A percentile compares a stretch with the other conserved stretches of the same genome.
Conservation (phyloP, 1,139 yeast genomes). For the Protomyces inouyei region DNA sequence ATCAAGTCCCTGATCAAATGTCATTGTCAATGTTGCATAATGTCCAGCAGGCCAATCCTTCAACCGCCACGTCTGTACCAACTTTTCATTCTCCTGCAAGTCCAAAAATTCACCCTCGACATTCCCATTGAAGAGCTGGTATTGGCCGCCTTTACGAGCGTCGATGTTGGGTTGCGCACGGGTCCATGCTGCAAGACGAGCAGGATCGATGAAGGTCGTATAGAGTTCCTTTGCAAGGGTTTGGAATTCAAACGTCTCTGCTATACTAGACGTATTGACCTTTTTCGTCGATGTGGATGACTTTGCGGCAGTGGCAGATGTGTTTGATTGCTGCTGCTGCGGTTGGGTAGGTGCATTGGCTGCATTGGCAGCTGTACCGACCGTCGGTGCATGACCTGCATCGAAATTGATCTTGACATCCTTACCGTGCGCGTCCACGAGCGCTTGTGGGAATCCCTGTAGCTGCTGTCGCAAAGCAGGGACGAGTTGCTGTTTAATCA, state of each 20-base stretch:
- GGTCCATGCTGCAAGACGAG: slow-evolving; percentile 83
- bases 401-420: slow-evolving; percentile 79
- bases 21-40: slow-evolving; percentile 62
- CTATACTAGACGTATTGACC: slow-evolving; percentile 52
- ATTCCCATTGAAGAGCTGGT: slow-evolving; percentile 82
- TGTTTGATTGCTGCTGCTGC: slow-evolving; percentile 26
- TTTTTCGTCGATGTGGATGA: slow-evolving; percentile 16
- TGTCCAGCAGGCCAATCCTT: slow-evolving; percentile 84
- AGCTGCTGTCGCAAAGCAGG: slow-evolving; percentile 64
- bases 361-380: slow-evolving; percentile 46
- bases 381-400: slow-evolving; percentile 64
- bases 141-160: slow-evolving; percentile 58
- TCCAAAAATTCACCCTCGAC: slow-evolving; percentile 64
- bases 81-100: slow-evolving; percentile 53
- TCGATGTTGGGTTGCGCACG: slow-evolving; percentile 67
- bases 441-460: slow-evolving; percentile 65
- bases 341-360: slow-evolving; percentile 31
- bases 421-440: slow-evolving; percentile 68
- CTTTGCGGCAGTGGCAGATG: slow-evolving; percentile 29
- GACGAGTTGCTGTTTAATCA: slow-evolving; percentile 57
- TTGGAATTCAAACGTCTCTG: slow-evolving; percentile 73
- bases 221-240: slow-evolving; percentile 84
- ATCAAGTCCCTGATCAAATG: slow-evolving; percentile 66
- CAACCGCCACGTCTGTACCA: slow-evolving; percentile 79
- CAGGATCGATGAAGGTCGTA: slow-evolving; percentile 66